Evolutionary conservation across 2,329 filamentous ascomycete genomes (phyloP).

Genomic region (Xylaria arbuscula): DNA sequence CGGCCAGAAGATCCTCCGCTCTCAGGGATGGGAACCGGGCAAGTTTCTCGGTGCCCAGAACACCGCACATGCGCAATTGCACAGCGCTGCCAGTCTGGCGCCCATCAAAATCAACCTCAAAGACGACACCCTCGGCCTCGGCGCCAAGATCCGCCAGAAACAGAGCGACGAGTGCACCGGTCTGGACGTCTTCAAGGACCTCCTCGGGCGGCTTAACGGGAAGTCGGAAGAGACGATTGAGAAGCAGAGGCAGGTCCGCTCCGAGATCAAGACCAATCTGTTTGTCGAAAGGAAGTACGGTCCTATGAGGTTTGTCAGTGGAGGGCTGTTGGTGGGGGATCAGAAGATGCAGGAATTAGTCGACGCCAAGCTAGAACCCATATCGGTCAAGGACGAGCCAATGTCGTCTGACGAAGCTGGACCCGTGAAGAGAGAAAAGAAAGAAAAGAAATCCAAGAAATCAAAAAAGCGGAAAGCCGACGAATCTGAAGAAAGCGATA

Average conservation of each 20-base stretch:
- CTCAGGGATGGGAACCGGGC: slow-evolving; percentile 92
- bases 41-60: slow-evolving; percentile 82
- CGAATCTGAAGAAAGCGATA: slow-evolving; percentile 48
- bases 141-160: slow-evolving; percentile 73
- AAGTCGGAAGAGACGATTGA: slow-evolving; percentile 79
- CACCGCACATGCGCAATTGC: slow-evolving; percentile 78
- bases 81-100: slow-evolving; percentile 82
- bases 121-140: slow-evolving; percentile 90
- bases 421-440: slow-evolving; percentile 49
- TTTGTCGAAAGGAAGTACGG: slow-evolving; percentile 83
- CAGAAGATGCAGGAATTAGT: slow-evolving; percentile 56
- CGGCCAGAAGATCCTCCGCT: slow-evolving; percentile 87
- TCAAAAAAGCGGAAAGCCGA: slow-evolving; percentile 57
- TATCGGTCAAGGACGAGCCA: slow-evolving; percentile 57
- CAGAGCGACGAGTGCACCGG: slow-evolving; percentile 84
- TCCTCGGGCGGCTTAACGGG: slow-evolving; percentile 90
- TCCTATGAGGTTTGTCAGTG: slow-evolving; percentile 84
- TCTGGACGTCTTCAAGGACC: slow-evolving; percentile 84
- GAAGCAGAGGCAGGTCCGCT: slow-evolving; percentile 73
- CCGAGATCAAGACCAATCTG: slow-evolving; percentile 76
- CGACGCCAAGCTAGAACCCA: slow-evolving; percentile 47
- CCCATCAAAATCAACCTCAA: slow-evolving; percentile 88
- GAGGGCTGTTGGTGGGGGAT: slow-evolving; percentile 75
- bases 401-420: slow-evolving; percentile 35
- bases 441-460: slow-evolving; percentile 56